These are phyloP conservation scores for Polygonum aviculare DNA, from an alignment of 148 eudicot species.

Conservation along the genomic window DNA sequence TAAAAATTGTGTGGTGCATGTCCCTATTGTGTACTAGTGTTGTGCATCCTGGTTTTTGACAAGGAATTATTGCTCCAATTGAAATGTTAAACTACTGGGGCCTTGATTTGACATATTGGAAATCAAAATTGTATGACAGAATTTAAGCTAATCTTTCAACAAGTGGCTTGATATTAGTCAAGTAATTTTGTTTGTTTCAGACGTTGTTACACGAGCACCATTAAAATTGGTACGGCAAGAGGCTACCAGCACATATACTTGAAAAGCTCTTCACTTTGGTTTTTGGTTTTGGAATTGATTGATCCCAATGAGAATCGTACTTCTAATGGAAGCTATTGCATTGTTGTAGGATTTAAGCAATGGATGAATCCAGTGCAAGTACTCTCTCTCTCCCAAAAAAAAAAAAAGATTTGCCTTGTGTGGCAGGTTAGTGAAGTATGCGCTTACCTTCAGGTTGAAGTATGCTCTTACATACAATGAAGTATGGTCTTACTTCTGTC, in stretches of 20 bases:
- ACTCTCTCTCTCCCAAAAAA: conserved; percentile 8
- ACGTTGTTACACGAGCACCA: background rate
- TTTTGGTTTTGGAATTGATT: conserved; percentile 34
- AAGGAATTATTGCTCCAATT: background rate
- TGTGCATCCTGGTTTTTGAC: conserved; percentile 6
- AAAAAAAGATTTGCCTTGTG: background rate
- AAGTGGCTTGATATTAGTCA: background rate
- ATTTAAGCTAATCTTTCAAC: background rate
- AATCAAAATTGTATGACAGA: background rate
- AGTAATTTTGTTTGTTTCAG: background rate
- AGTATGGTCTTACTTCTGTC: no score
- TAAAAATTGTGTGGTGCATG: no score
- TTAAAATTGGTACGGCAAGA: background rate
- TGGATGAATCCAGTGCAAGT: conserved; percentile 30
- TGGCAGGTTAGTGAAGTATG: background rate
- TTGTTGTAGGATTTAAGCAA: conserved; percentile 25
- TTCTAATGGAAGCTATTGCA: background rate
- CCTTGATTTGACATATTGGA: background rate
- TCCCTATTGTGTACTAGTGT: background rate
- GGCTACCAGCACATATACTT: background rate
- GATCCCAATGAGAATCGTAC: conserved; percentile 28
- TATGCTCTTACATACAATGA: no score
- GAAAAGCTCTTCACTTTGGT: background rate
- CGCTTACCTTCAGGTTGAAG: no score
- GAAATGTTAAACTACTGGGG: background rate